Evolutionary conservation across 768 basidiomycete species (phyloP), one percentile per base, ranked within the genome.

Genomic region (Mycena epipterygia): DNA sequence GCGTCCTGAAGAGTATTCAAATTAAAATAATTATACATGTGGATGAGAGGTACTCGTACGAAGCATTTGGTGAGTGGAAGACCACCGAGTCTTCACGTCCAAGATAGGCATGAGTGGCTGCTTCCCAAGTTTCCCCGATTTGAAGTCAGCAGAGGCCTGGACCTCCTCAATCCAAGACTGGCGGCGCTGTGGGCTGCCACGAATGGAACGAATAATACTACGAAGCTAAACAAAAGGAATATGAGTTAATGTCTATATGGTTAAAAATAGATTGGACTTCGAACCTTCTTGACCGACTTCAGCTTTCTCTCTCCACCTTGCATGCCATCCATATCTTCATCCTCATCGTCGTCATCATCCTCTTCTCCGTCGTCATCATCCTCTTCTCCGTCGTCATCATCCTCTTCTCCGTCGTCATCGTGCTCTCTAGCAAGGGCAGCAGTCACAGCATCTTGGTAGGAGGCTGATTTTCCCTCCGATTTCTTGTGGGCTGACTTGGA

Each of bases 121-220:
- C 13, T 25, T 48, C 2, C 46, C 46, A 2, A 48, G 25, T 8
- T 8, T 27, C 2, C 46, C 46, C 1, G 46, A 5, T 6, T 14
- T 2, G 27, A 48, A 48, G n/a, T 23, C n/a, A 2, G 5, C 2
- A 1, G 51, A 52, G 7, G 32, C 16, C 21, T 32, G 13, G 25
- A 48, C 25, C 11, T 48, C 25, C 11, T 27, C 14, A 19, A 46
- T 2, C 60, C 60, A 62, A 4, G 3, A 16, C 21, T 62, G 32
- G 33, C 60, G 48, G 2, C 69, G 70, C 55, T 80, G 80, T 11
- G 77, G 79, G 35, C 76, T 79, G 8, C 64, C 70, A 0, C 72
- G 70, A 5, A 81, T 64, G 21, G 70, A 29, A 2, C 67, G 63
- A 13, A 80, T 63, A 51, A 80, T 78, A 66, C 75, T 76, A 11